Conservation (phyloP, 306 rosid genomes). For the Echinosophora koreensis region DNA sequence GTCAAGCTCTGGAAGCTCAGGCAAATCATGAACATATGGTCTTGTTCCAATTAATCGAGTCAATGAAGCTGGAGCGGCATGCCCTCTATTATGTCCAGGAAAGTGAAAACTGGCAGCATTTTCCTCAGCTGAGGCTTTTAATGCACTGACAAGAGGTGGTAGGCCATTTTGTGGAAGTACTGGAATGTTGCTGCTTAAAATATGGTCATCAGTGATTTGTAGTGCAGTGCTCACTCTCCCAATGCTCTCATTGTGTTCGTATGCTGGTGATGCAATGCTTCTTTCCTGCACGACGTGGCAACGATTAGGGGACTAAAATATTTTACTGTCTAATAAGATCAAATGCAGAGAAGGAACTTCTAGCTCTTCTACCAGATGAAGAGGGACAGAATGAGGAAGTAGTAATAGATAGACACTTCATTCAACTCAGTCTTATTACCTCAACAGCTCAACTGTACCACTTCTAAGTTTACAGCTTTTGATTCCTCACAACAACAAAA, state of each 20-base stretch:
- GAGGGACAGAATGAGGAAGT: neutral
- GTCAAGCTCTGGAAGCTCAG: slow-evolving; percentile 85
- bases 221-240: slow-evolving; percentile 14
- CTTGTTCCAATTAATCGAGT: slow-evolving; percentile 69
- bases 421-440: slow-evolving; percentile 3
- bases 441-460: slow-evolving; percentile 23
- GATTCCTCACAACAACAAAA: neutral
- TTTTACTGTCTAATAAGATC: neutral
- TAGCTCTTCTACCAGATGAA: neutral
- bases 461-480: neutral
- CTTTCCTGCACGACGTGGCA: slow-evolving; percentile 49
- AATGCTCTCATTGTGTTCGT: slow-evolving; percentile 39
- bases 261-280: slow-evolving; percentile 23
- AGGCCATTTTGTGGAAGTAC: slow-evolving; percentile 40
- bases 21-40: slow-evolving; percentile 78
- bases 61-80: slow-evolving; percentile 78
- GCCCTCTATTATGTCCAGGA: slow-evolving; percentile 95
- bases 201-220: slow-evolving; percentile 39
- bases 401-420: neutral
- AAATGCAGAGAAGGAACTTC: slow-evolving; percentile 8
- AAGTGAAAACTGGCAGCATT: slow-evolving; percentile 79
- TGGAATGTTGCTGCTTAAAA: slow-evolving; percentile 20
- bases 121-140: slow-evolving; percentile 74
- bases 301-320: neutral
- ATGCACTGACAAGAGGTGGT: slow-evolving; percentile 75